Conservation (phyloP, 2,329 filamentous ascomycete genomes). For the Colletotrichum truncatum region DNA sequence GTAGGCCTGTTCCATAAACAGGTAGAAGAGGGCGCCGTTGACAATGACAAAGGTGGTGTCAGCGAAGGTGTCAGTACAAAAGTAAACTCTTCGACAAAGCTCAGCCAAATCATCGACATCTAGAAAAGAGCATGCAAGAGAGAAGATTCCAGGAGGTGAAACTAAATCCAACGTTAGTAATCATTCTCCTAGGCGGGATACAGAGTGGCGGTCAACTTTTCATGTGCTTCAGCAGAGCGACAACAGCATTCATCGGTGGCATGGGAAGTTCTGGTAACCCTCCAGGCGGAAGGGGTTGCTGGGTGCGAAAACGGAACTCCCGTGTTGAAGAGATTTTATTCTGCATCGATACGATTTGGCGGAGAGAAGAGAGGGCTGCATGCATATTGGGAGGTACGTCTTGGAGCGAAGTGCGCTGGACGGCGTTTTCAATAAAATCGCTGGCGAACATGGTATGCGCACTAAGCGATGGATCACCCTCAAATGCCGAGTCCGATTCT, state of each 20-base stretch:
- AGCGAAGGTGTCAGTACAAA: conserved; percentile 59
- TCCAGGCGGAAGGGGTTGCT: conserved; percentile 54
- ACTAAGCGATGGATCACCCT: conserved; percentile 58
- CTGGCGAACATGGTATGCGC: conserved; percentile 63
- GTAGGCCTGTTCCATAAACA: conserved; percentile 57
- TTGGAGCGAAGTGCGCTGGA: conserved; percentile 55
- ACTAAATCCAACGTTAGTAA: conserved; percentile 40
- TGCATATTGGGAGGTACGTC: conserved; percentile 60
- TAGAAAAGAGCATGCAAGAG: conserved; percentile 58
- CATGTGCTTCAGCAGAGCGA: conserved; percentile 56
- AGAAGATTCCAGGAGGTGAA: conserved; percentile 57
- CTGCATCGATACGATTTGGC: conserved; percentile 62
- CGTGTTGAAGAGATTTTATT: conserved; percentile 49
- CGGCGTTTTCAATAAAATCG: conserved; percentile 63
- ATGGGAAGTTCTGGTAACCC: conserved; percentile 61
- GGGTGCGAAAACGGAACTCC: conserved; percentile 55
- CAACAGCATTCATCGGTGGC: conserved; percentile 61
- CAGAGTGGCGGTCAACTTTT: conserved; percentile 44
- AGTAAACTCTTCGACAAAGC: conserved; percentile 60
- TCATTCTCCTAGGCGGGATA: no score
- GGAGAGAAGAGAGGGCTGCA: conserved; percentile 59
- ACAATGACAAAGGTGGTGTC: conserved; percentile 61
- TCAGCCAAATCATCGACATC: conserved; percentile 59
- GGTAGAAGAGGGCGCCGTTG: conserved; percentile 58
- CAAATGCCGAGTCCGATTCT: conserved; percentile 51